Evolutionary conservation across 2,329 filamentous ascomycete species (phyloP).

Genomic region (Trichoderma oligosporum): DNA sequence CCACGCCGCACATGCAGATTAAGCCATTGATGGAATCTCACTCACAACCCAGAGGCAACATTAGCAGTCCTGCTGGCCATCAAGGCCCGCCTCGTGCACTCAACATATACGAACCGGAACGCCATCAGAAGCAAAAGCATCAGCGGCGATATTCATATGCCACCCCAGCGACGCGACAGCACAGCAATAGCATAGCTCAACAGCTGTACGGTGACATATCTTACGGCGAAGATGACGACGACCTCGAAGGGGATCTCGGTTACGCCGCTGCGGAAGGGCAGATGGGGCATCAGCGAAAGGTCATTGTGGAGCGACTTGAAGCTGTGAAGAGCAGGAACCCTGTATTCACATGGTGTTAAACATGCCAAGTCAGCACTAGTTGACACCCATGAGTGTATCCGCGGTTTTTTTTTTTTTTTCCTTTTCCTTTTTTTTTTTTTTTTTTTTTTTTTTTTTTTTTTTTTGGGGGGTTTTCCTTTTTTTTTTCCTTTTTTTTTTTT

Average conservation of each 20-base stretch:
- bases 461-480: not conserved
- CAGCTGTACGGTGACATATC: slow-evolving; percentile 45
- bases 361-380: slow-evolving; percentile 10
- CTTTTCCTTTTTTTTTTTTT: not conserved
- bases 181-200: slow-evolving; percentile 50
- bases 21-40: not conserved
- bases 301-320: slow-evolving; percentile 94
- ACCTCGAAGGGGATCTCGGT: slow-evolving; percentile 86
- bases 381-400: not conserved
- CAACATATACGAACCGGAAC: slow-evolving; percentile 44
- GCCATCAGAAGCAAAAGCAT: slow-evolving; percentile 38
- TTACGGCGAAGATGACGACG: slow-evolving; percentile 57
- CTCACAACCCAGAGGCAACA: slow-evolving; percentile 21
- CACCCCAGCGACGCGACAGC: slow-evolving; percentile 44
- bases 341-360: slow-evolving; percentile 96
- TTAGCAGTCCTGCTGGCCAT: slow-evolving; percentile 35
- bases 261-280: slow-evolving; percentile 92
- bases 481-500: not conserved
- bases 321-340: slow-evolving; percentile 93
- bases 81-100: slow-evolving; percentile 42
- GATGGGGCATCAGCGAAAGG: slow-evolving; percentile 85
- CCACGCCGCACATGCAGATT: not conserved
- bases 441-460: not conserved
- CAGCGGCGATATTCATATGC: slow-evolving; percentile 55
- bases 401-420: not conserved